Conservation (phyloP, 2,329 filamentous ascomycete species). For the Leptographium galeiforme region DNA sequence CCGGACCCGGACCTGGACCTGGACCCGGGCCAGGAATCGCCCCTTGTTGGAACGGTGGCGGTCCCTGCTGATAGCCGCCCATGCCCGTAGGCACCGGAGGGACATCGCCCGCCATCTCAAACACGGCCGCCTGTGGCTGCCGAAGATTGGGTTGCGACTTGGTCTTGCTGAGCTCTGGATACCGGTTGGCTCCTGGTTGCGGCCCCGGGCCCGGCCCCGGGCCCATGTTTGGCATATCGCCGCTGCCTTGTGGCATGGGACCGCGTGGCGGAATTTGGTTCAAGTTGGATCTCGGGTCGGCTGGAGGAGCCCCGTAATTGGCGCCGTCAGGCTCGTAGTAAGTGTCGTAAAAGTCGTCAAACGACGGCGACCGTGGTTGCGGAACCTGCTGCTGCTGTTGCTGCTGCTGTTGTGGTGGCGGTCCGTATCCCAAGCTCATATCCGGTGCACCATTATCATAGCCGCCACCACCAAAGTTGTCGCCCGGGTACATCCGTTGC, state of each 20-base stretch:
- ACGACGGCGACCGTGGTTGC: slow-evolving; percentile 20
- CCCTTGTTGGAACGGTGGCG: slow-evolving; percentile 8
- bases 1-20: slow-evolving; percentile 1
- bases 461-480: background rate
- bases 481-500: slow-evolving; percentile 30
- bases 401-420: slow-evolving; percentile 14
- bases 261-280: slow-evolving; percentile 10
- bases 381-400: slow-evolving; percentile 19
- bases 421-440: slow-evolving; percentile 21
- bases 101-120: slow-evolving; percentile 58
- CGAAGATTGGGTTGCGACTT: slow-evolving; percentile 56
- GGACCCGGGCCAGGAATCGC: slow-evolving; percentile 1
- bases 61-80: slow-evolving; percentile 14
- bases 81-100: slow-evolving; percentile 30
- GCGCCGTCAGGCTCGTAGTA: slow-evolving; percentile 32
- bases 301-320: slow-evolving; percentile 16
- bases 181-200: slow-evolving; percentile 36
- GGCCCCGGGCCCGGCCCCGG: slow-evolving; percentile 12
- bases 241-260: slow-evolving; percentile 5
- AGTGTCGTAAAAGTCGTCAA: slow-evolving; percentile 40
- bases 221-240: too few relatives aligned
- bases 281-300: slow-evolving; percentile 7
- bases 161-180: slow-evolving; percentile 41
- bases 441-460: slow-evolving; percentile 2
- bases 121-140: slow-evolving; percentile 52